These are phyloP conservation scores for Pseudocercospora cruenta DNA, from an alignment of 2,329 filamentous ascomycete species.

Conservation along the genomic window DNA sequence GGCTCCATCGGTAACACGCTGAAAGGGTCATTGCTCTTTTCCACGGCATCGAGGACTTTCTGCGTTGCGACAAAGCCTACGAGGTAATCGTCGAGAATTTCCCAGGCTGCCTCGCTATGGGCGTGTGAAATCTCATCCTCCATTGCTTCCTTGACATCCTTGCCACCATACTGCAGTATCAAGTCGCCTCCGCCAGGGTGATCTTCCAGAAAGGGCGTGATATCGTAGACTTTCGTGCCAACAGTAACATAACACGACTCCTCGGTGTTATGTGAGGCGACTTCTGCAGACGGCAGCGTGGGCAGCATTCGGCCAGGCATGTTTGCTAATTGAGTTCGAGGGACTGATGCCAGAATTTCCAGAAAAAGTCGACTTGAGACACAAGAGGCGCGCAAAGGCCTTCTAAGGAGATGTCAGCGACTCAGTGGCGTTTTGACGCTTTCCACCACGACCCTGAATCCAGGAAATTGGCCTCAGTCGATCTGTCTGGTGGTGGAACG, in stretches of 20 bases:
- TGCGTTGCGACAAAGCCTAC: conserved; percentile 76
- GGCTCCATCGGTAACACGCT: conserved; percentile 59
- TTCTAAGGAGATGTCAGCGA: conserved; percentile 5
- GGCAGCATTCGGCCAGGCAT: conserved; percentile 86
- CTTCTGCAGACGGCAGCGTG: conserved; percentile 77
- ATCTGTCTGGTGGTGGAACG: conserved; percentile 1
- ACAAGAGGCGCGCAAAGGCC: conserved; percentile 3
- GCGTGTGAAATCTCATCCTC: conserved; percentile 79
- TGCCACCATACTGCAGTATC: conserved; percentile 85
- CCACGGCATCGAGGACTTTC: conserved; percentile 56
- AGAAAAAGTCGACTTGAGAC: conserved; percentile 2
- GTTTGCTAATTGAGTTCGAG: conserved; percentile 30
- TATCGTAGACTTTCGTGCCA: conserved; percentile 88
- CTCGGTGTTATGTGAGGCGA: conserved; percentile 75
- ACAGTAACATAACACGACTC: conserved; percentile 93
- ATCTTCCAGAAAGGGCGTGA: conserved; percentile 86
- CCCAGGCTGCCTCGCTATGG: conserved; percentile 93
- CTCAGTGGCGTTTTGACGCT: background rate
- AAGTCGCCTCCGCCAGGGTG: conserved; percentile 90
- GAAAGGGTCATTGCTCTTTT: conserved; percentile 52
- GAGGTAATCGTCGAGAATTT: conserved; percentile 84
- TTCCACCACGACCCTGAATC: background rate
- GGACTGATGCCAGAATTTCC: conserved; percentile 8
- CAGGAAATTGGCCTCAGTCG: conserved; percentile 5
- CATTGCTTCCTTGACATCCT: conserved; percentile 81